phyloP scores from a whole-genome alignment of 306 rosid genomes.

The Ziziphus jujuba region DNA sequence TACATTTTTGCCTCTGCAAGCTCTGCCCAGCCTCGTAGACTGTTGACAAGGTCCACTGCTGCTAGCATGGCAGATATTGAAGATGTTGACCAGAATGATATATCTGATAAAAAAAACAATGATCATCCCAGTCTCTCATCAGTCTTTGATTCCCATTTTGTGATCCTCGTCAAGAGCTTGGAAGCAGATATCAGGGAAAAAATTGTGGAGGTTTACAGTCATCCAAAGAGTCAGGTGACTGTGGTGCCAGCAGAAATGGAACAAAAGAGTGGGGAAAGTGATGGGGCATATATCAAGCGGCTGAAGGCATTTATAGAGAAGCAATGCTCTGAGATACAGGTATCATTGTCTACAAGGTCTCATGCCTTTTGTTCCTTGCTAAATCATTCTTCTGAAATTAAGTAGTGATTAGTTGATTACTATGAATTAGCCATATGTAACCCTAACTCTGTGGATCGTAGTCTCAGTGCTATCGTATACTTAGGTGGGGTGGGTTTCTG shows the following conservation, averaged over 20 bases:
- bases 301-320: slow-evolving; percentile 80
- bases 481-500: background rate
- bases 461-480: background rate
- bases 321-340: slow-evolving; percentile 95
- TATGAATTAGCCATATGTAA: background rate
- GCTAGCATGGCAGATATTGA: slow-evolving; percentile 85
- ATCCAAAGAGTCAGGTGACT: slow-evolving; percentile 79
- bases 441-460: background rate
- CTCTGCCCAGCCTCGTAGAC: slow-evolving; percentile 48
- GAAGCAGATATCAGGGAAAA: slow-evolving; percentile 76
- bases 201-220: slow-evolving; percentile 77
- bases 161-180: slow-evolving; percentile 52
- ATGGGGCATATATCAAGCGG: slow-evolving; percentile 76
- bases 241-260: slow-evolving; percentile 93
- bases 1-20: slow-evolving; percentile 50
- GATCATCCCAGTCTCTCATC: slow-evolving; percentile 78
- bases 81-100: slow-evolving; percentile 54
- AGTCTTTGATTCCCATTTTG: slow-evolving; percentile 67
- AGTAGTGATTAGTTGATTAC: background rate
- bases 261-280: slow-evolving; percentile 75
- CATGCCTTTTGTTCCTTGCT: slow-evolving; percentile 19
- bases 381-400: slow-evolving; percentile 8
- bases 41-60: slow-evolving; percentile 77
- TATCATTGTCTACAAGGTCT: slow-evolving; percentile 19
- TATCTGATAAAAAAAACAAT: slow-evolving; percentile 49